A percentile compares a stretch with the other conserved stretches of the same genome.
Conservation (phyloP, 352 stramenopile species). For the Phytophthora pluvialis region DNA sequence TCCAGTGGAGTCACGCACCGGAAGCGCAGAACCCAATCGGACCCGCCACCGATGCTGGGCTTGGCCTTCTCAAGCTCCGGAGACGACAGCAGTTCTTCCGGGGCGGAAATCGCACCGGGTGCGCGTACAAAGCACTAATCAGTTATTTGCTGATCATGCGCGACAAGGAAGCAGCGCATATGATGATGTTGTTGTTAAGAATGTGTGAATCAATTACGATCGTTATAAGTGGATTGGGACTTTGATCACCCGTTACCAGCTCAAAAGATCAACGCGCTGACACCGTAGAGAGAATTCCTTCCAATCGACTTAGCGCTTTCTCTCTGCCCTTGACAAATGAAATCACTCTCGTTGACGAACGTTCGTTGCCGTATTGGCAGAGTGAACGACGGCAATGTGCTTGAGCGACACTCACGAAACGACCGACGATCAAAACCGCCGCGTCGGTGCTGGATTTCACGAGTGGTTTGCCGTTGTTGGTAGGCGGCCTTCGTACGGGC, state of each 20-base stretch:
- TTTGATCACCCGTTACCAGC: too few relatives aligned
- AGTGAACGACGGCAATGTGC: too few relatives aligned
- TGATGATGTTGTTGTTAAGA: constrained; percentile 7
- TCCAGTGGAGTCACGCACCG: constrained; percentile 4
- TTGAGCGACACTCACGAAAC: neutral
- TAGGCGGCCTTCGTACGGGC: neutral
- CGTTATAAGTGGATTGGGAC: too few relatives aligned
- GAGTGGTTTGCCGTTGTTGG: neutral
- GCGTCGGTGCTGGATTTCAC: neutral
- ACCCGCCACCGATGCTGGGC: constrained; percentile 24
- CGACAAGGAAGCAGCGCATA: neutral
- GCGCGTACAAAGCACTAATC: constrained; percentile 1
- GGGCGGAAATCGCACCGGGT: neutral
- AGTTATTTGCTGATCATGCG: neutral
- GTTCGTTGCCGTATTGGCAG: neutral
- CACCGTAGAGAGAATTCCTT: too few relatives aligned
- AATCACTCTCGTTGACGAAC: neutral
- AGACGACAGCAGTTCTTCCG: constrained; percentile 24
- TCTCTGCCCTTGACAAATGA: neutral
- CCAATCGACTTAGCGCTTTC: too few relatives aligned
- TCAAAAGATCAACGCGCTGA: too few relatives aligned
- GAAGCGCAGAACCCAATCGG: constrained; percentile 35
- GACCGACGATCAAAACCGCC: neutral
- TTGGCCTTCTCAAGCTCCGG: constrained; percentile 40
- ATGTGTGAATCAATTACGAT: neutral